Percentiles rank a stretch among this genome's conserved stretches.
Evolutionary conservation across 1,139 yeast genomes (phyloP).

Genomic region (Suhomyces bribrorum): DNA sequence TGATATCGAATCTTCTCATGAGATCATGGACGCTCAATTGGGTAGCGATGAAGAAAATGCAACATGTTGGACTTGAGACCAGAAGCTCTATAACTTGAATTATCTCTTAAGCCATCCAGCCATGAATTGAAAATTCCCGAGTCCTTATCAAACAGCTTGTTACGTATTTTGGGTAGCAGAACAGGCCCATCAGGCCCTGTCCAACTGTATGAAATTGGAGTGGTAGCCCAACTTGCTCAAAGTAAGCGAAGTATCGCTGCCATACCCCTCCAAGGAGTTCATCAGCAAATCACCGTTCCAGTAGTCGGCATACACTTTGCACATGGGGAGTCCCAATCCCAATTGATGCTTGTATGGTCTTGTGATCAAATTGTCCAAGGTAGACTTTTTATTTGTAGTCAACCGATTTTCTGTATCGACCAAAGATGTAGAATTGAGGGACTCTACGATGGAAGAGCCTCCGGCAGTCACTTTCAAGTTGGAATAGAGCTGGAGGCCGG

Average conservation of each 20-base stretch:
- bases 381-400: constrained; percentile 35
- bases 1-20: too few relatives aligned
- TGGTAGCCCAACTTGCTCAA: constrained; percentile 76
- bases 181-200: constrained; percentile 72
- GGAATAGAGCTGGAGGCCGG: constrained; percentile 53
- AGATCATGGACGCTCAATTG: too few relatives aligned
- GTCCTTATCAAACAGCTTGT: too few relatives aligned
- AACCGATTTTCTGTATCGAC: constrained; percentile 41
- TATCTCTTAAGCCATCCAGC: too few relatives aligned
- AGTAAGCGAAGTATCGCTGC: constrained; percentile 82
- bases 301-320: constrained; percentile 88
- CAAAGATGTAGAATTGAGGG: constrained; percentile 35
- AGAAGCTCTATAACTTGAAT: too few relatives aligned
- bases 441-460: constrained; percentile 39
- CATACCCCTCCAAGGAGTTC: constrained; percentile 86
- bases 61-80: too few relatives aligned
- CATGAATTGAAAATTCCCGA: too few relatives aligned
- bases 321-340: constrained; percentile 89
- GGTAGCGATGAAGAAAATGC: too few relatives aligned
- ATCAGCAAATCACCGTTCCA: constrained; percentile 90
- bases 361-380: constrained; percentile 52
- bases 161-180: too few relatives aligned
- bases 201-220: constrained; percentile 65
- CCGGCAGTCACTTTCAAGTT: constrained; percentile 42
- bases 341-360: constrained; percentile 74